Conservation (phyloP, 257 asterid species). For the Paulownia fortunei region DNA sequence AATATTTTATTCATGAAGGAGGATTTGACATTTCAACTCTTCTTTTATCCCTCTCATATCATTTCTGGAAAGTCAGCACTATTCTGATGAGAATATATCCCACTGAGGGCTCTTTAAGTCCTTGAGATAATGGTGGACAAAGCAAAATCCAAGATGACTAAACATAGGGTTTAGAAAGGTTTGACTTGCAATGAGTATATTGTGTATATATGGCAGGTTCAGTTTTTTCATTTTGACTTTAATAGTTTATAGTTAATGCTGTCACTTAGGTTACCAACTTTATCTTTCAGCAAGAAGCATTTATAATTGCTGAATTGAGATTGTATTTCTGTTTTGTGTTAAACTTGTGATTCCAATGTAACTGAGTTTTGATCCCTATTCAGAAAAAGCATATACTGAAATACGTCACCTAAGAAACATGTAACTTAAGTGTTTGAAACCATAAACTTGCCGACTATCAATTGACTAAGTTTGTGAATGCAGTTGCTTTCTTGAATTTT, state of each 20-base stretch:
- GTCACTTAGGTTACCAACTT: not conserved
- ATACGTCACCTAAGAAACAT: not conserved
- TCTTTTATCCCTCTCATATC: not conserved
- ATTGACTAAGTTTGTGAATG: slow-evolving; percentile 13
- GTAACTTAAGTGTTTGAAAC: not conserved
- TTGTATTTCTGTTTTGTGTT: not conserved
- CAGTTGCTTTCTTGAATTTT: not conserved
- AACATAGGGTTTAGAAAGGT: not conserved
- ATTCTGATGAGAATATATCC: not conserved
- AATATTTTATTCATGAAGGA: not conserved
- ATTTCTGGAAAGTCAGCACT: not conserved
- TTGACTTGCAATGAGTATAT: not conserved
- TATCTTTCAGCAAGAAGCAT: not conserved
- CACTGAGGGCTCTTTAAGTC: not conserved
- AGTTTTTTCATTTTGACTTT: not conserved
- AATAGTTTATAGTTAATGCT: too few relatives aligned
- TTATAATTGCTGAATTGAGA: not conserved
- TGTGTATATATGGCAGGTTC: not conserved
- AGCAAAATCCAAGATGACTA: not conserved
- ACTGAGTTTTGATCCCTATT: not conserved
- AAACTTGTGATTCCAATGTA: not conserved
- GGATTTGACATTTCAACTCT: slow-evolving; percentile 12
- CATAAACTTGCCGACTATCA: not conserved
- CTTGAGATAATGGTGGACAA: not conserved
- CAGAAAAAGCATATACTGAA: not conserved